phyloP scores from a whole-genome alignment of 148 eudicot species.

The Vaccinium darrowii region DNA sequence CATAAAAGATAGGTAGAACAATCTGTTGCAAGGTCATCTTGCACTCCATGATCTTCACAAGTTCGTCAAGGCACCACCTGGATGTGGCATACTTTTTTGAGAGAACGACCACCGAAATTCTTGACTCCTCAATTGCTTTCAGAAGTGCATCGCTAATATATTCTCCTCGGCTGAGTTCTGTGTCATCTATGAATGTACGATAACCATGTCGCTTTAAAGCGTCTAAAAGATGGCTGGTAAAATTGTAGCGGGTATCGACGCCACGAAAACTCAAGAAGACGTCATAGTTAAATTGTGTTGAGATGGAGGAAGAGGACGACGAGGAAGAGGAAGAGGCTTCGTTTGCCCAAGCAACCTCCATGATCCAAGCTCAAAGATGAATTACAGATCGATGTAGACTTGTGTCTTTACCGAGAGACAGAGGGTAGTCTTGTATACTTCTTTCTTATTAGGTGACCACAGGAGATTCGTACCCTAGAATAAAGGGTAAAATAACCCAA shows the following conservation, averaged over 20 bases:
- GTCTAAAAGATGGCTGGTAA: background rate
- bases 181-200: background rate
- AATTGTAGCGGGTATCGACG: background rate
- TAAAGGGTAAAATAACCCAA: background rate
- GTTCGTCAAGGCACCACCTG: too few relatives aligned
- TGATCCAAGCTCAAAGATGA: background rate
- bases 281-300: background rate
- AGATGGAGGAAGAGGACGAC: background rate
- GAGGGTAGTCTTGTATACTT: too few relatives aligned
- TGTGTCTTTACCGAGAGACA: background rate
- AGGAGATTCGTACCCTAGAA: background rate
- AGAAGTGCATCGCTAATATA: background rate
- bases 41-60: too few relatives aligned
- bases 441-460: background rate
- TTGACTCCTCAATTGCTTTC: too few relatives aligned
- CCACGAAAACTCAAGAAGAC: conserved; percentile 4
- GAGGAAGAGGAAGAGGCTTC: background rate
- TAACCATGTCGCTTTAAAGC: background rate
- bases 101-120: too few relatives aligned
- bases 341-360: background rate
- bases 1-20: too few relatives aligned
- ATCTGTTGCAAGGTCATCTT: too few relatives aligned
- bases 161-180: background rate
- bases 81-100: too few relatives aligned
- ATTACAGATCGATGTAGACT: background rate